Percentiles rank a stretch among this genome's conserved stretches.
phyloP scores from a whole-genome alignment of 768 basidiomycete genomes.

The Terana coerulea region DNA sequence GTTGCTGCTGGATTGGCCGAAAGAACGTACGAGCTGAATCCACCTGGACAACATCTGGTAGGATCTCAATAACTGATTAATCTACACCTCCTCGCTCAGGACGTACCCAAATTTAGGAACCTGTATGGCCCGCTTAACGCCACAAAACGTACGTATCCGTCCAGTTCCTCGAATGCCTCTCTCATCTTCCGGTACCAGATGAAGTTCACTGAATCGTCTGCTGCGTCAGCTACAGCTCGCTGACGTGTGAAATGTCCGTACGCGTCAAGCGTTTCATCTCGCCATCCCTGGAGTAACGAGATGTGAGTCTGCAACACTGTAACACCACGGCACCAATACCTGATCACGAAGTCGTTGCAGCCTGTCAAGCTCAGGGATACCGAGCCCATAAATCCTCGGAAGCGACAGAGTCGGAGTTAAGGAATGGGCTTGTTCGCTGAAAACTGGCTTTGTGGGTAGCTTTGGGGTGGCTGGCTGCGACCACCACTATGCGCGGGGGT shows the following conservation, averaged over 20 bases:
- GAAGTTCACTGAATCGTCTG: background rate
- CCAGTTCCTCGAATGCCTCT: conserved; percentile 18
- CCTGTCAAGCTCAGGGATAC: too few species aligned
- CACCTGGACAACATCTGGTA: conserved; percentile 20
- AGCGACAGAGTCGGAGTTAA: too few species aligned
- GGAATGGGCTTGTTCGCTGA: too few species aligned
- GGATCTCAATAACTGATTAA: background rate
- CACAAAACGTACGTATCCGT: conserved; percentile 11
- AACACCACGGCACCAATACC: too few species aligned
- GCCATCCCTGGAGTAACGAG: conserved; percentile 10
- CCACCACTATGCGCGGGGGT: too few species aligned
- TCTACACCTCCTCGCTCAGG: too few species aligned
- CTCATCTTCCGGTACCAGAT: conserved; percentile 19
- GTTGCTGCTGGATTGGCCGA: conserved; percentile 7
- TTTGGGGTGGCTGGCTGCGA: too few species aligned
- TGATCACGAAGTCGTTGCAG: too few species aligned
- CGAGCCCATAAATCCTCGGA: too few species aligned
- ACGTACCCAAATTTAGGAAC: conserved; percentile 21
- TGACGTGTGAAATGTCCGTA: conserved; percentile 11
- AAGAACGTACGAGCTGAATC: conserved; percentile 20
- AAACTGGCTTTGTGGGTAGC: too few species aligned
- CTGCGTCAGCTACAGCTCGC: conserved; percentile 11
- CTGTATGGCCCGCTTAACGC: background rate
- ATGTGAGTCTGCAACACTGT: too few species aligned
- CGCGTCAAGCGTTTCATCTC: conserved; percentile 3